Evolutionary conservation across 768 basidiomycete species (phyloP).

Genomic region (Sistotremastrum suecicum): DNA sequence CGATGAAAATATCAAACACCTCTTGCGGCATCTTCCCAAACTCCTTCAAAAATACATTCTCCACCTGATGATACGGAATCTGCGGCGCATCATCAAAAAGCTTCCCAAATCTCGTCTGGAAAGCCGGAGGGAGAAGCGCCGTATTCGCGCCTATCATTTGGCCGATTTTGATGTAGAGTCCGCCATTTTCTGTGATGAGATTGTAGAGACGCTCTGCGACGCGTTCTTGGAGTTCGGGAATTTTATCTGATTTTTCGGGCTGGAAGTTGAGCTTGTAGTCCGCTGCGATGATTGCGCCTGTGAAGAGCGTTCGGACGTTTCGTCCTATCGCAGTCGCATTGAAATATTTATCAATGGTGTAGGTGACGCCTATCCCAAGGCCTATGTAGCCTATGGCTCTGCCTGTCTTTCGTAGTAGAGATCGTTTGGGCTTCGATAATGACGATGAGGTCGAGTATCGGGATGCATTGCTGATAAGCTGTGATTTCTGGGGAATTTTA

Average conservation of each 20-base stretch:
- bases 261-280: constrained; percentile 88
- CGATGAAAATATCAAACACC: constrained; percentile 68
- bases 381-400: neutral
- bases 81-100: constrained; percentile 86
- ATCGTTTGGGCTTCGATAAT: no score
- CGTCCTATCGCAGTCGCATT: constrained; percentile 45
- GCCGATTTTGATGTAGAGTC: constrained; percentile 77
- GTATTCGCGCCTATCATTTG: constrained; percentile 80
- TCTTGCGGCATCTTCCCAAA: constrained; percentile 59
- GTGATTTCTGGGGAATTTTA: no score
- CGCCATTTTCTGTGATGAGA: constrained; percentile 71
- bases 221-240: constrained; percentile 72
- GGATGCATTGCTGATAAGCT: no score
- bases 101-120: constrained; percentile 68
- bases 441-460: no score
- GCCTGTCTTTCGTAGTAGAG: no score
- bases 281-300: constrained; percentile 58
- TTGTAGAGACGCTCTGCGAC: constrained; percentile 67
- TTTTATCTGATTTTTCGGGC: constrained; percentile 51
- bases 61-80: constrained; percentile 57
- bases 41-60: constrained; percentile 52
- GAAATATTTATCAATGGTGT: constrained; percentile 32
- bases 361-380: constrained; percentile 22
- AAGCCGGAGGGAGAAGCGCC: constrained; percentile 67
- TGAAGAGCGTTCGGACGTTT: constrained; percentile 33